Percentiles rank a stretch among this genome's conserved stretches.
Evolutionary conservation across 2,329 filamentous ascomycete genomes (phyloP).

Genomic region (Epichloe gansuensis): DNA sequence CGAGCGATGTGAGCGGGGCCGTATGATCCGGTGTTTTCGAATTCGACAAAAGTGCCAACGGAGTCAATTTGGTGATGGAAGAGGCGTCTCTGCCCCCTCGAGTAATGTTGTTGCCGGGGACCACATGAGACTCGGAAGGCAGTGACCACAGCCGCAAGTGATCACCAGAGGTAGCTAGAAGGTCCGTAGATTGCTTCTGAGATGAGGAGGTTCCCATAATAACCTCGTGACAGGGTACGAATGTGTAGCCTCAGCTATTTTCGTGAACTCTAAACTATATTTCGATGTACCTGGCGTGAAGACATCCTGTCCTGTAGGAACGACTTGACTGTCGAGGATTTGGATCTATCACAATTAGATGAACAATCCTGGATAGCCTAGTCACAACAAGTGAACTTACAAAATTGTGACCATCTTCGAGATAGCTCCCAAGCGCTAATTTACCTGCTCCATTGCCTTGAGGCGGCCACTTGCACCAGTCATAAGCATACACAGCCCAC

Average conservation of each 20-base stretch:
- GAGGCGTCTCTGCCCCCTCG: conserved; percentile 45
- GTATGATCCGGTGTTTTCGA: conserved; percentile 98
- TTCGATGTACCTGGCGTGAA: conserved; percentile 59
- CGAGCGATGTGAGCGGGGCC: conserved; percentile 85
- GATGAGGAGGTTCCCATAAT: conserved; percentile 89
- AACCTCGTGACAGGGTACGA: conserved; percentile 94
- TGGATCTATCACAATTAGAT: conserved; percentile 55
- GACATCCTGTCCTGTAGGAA: conserved; percentile 55
- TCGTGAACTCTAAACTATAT: conserved; percentile 77
- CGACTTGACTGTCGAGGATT: conserved; percentile 82
- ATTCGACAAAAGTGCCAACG: conserved; percentile 85
- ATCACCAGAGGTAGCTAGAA: conserved; percentile 89
- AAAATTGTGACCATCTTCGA: conserved; percentile 98
- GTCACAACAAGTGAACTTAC: conserved; percentile 36
- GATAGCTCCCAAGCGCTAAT: conserved; percentile 86
- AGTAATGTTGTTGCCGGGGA: conserved; percentile 54
- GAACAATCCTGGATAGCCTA: not conserved
- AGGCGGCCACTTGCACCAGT: conserved; percentile 98
- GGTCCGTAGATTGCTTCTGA: conserved; percentile 88
- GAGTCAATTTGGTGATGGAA: conserved; percentile 69
- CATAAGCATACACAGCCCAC: conserved; percentile 92
- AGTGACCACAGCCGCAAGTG: conserved; percentile 91
- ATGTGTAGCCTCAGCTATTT: conserved; percentile 91
- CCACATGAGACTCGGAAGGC: conserved; percentile 50
- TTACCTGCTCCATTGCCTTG: conserved; percentile 75